Evolutionary conservation across 805 yeast species (phyloP), one percentile per base, ranked within the genome.

Genomic region (Suhomyces sp.): DNA sequence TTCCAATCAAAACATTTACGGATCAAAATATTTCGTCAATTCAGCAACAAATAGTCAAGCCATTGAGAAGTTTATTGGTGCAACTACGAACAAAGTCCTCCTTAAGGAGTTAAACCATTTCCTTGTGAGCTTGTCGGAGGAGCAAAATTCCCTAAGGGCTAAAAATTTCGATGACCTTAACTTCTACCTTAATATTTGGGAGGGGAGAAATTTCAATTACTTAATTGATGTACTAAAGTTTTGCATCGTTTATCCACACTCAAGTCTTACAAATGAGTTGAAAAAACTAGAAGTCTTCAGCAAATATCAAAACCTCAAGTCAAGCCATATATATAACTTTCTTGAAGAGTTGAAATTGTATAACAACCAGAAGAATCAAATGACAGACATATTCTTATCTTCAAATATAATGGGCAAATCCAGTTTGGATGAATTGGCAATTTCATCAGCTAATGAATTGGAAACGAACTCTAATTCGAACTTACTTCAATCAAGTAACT

Each of bases 171-270:
- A 56, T n/a, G 65, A 58, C 30, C 22, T 64, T 18, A 48, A 51
- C 10, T 27, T 54, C 5, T 53, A 40, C 25, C 53, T 66, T 34
- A 44, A 42, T 17, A 52, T 65, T 11, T 57, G 66, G 68, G 62
- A 56, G 16, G 68, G 65, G 0, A 38, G 40, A 22, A 49, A 47
- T 19, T 54, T 42, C 39, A 40, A 35, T 17, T 42, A 44, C 27
- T 33, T 60, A 1, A 41, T 67, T 3, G 58, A 53, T 7, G 54
- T 50, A 5, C 34, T 66, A 41, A 63, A 62, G 40, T 54, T 50
- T 24, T 50, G 49, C 4, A 35, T 57, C 1, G 40, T 61, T 7
- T 64, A 61, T 37, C 72, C 72, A 1, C 68, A 65, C 40, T 47
- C 53, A 2, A 19, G 34, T 13, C 19, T 54, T 16, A 18, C 31